Evolutionary conservation across 176 grass and related monocot genomes (phyloP), one percentile per base, ranked within the genome.

Genomic region (Lolium perenne): DNA sequence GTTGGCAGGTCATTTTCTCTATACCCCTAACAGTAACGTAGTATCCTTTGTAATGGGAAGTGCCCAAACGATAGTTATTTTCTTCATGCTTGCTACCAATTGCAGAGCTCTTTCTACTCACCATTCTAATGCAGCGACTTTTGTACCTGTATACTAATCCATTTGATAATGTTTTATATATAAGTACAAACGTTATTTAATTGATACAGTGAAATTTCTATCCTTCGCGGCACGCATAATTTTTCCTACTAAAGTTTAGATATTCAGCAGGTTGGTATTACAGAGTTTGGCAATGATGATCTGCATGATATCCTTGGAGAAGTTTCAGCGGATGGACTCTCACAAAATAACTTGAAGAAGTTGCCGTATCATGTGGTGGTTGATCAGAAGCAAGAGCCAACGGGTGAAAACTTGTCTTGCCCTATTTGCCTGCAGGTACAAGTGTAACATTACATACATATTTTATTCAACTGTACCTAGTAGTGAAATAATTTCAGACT

Each of bases 391-490:
- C 72, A 79, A 17, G 90, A 81, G 14, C 61, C 40, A 5, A 25
- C 10, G 66, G 88, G 71, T 78, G 92, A 94, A 66, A 86, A 76
- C 26, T 20, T 89, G 77, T 87, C 86, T 83, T 97, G 94, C 72
- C 60, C 94, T 48, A 91, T 97, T 87, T 97, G 94, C 78, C 76
- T 97, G 38, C 94, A 94, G 94, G 94, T 94, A 92, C 5, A 8
- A 57, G 32, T 59, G 43, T 20, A 15, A 32, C 32, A 65, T 56
- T 21, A 70, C 12, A 67, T 76, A 43, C 49, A 51, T 76, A 10
- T 75, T 74, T 79, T 74, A 25, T 47, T 51, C 14, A 0, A 73
- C 50, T 18, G 3, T 80, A 43, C 29, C 38, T 54, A 48, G 50
- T 12, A 47, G 21, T 25, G 9, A 45, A 76, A 68, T 75, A 13